These are phyloP conservation scores for Cytospora mali DNA, from an alignment of 2,329 filamentous ascomycete genomes.

Conservation along the genomic window DNA sequence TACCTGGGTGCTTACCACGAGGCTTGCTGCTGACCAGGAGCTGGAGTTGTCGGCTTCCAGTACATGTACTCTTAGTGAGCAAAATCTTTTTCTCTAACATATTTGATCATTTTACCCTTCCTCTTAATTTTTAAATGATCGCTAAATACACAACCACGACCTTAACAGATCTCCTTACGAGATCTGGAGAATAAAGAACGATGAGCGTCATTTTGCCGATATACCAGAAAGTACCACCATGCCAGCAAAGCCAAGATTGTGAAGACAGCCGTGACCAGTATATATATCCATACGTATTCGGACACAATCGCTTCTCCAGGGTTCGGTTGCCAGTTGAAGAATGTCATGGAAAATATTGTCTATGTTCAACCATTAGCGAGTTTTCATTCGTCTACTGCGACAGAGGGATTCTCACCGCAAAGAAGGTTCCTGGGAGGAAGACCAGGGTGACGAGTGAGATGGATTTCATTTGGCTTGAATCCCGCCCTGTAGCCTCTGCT, in stretches of 20 bases:
- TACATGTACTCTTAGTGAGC: no score
- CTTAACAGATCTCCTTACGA: no score
- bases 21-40: no score
- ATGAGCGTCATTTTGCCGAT: no score
- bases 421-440: constrained; percentile 37
- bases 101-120: no score
- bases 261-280: constrained; percentile 12
- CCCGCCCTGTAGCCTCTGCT: constrained; percentile 33
- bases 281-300: constrained; percentile 32
- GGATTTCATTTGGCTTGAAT: constrained; percentile 36
- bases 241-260: constrained; percentile 5
- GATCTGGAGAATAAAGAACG: no score
- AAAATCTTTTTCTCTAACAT: no score
- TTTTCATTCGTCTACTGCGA: neutral
- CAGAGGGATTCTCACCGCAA: constrained; percentile 31
- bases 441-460: constrained; percentile 38
- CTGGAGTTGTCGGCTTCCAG: no score
- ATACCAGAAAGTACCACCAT: constrained; percentile 14
- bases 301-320: constrained; percentile 26
- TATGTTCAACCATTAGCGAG: constrained; percentile 5
- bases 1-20: no score
- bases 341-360: constrained; percentile 34
- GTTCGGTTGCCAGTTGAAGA: constrained; percentile 32
- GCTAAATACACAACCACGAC: no score
- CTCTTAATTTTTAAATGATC: no score